A percentile compares a stretch with the other conserved stretches of the same genome.
phyloP scores from a whole-genome alignment of 108 stramenopile genomes.

The Aurantiochytrium sp. region DNA sequence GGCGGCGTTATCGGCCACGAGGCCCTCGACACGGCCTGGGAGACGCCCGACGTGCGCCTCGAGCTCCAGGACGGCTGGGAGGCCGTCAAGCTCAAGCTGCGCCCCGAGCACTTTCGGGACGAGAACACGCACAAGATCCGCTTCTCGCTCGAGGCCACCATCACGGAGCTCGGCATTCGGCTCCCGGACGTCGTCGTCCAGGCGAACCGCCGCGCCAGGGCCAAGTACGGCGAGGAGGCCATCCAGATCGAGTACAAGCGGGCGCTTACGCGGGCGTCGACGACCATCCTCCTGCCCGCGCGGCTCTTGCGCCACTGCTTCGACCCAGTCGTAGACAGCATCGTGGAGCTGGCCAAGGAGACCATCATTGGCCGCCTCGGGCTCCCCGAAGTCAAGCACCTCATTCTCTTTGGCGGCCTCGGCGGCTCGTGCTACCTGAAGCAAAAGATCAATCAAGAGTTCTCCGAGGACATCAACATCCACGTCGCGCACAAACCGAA shows the following conservation, averaged over 20 bases:
- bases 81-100: not conserved
- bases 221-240: not conserved
- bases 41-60: not conserved
- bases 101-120: not conserved
- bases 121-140: not conserved
- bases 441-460: not conserved
- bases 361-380: not conserved
- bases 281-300: not conserved
- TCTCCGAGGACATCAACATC: not conserved
- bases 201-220: not conserved
- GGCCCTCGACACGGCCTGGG: not conserved
- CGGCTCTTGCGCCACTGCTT: not conserved
- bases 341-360: not conserved
- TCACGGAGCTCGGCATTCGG: not conserved
- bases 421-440: not conserved
- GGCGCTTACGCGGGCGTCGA: not conserved
- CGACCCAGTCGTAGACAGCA: not conserved
- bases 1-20: not conserved
- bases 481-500: not conserved
- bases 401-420: not conserved
- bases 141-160: not conserved
- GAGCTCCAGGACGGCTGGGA: constrained; percentile 26
- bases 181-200: not conserved
- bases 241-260: not conserved
- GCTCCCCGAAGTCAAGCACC: not conserved